A percentile compares a stretch with the other conserved stretches of the same genome.
phyloP scores from a whole-genome alignment of 768 basidiomycete genomes.

The Kwoniella heveanensis region DNA sequence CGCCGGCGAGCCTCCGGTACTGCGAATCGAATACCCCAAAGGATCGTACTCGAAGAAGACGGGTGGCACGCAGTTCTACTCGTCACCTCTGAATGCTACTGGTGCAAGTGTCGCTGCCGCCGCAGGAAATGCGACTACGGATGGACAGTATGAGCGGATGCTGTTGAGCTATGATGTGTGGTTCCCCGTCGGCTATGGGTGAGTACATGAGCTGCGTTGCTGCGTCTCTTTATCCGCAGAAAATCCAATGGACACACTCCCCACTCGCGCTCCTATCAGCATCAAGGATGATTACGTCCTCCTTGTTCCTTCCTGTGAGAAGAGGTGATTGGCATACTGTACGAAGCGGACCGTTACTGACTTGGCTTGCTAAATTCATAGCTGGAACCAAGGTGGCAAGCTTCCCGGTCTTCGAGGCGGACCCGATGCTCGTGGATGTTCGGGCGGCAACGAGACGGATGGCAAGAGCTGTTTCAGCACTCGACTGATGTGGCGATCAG shows the following conservation, averaged over 20 bases:
- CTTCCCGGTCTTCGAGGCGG: slow-evolving; percentile 73
- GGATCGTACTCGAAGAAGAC: slow-evolving; percentile 45
- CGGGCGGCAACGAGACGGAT: slow-evolving; percentile 56
- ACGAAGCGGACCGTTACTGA: no score
- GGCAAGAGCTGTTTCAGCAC: slow-evolving; percentile 79
- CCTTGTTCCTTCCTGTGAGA: no score
- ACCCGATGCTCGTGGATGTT: slow-evolving; percentile 49
- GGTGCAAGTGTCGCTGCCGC: slow-evolving; percentile 5
- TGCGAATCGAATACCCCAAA: slow-evolving; percentile 44
- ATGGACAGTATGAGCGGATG: slow-evolving; percentile 44
- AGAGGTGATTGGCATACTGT: no score
- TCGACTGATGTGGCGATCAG: slow-evolving; percentile 69
- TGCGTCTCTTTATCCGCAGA: not conserved
- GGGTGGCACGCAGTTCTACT: slow-evolving; percentile 48
- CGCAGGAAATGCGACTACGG: slow-evolving; percentile 17
- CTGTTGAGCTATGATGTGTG: slow-evolving; percentile 67
- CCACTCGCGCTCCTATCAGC: no score
- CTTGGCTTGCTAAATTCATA: no score
- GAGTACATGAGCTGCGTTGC: slow-evolving; percentile 18
- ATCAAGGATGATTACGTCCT: no score
- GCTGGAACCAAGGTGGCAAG: slow-evolving; percentile 79
- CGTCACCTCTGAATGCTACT: slow-evolving; percentile 24
- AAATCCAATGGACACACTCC: no score
- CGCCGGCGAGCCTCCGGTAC: slow-evolving; percentile 34
- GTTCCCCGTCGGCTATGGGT: slow-evolving; percentile 70